phyloP scores from a whole-genome alignment of 805 yeast species.

The Schwanniomyces yamadae region DNA sequence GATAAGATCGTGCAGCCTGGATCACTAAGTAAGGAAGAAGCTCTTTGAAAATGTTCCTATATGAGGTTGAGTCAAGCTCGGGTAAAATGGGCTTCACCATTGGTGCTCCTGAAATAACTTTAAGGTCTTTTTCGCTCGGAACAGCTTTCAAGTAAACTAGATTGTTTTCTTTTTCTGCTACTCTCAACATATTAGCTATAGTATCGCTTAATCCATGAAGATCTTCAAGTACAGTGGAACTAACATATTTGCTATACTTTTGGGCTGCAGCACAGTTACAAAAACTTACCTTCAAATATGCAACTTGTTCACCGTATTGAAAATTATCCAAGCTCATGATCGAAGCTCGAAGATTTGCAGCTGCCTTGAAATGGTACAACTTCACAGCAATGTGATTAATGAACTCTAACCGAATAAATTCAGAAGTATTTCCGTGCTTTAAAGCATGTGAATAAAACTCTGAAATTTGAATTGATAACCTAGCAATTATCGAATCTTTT shows the following conservation, averaged over 20 bases:
- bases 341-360: constrained; percentile 65
- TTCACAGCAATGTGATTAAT: constrained; percentile 59
- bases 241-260: constrained; percentile 41
- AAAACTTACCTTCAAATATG: constrained; percentile 48
- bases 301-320: constrained; percentile 74
- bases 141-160: constrained; percentile 69
- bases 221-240: constrained; percentile 49
- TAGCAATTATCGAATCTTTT: constrained; percentile 62
- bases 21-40: constrained; percentile 67
- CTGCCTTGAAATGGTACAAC: constrained; percentile 64
- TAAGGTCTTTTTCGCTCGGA: constrained; percentile 45
- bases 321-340: constrained; percentile 43
- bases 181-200: constrained; percentile 44
- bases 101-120: constrained; percentile 46
- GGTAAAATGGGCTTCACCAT: constrained; percentile 50
- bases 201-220: constrained; percentile 47
- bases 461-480: constrained; percentile 62
- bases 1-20: constrained; percentile 64
- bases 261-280: constrained; percentile 36
- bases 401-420: constrained; percentile 60
- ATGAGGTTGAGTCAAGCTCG: constrained; percentile 19
- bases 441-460: constrained; percentile 52
- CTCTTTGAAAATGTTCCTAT: constrained; percentile 46
- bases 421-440: constrained; percentile 39
- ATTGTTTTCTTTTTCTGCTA: constrained; percentile 78